phyloP scores from a whole-genome alignment of 1,284 basidiomycete genomes.

The Ganoderma leucocontextum region DNA sequence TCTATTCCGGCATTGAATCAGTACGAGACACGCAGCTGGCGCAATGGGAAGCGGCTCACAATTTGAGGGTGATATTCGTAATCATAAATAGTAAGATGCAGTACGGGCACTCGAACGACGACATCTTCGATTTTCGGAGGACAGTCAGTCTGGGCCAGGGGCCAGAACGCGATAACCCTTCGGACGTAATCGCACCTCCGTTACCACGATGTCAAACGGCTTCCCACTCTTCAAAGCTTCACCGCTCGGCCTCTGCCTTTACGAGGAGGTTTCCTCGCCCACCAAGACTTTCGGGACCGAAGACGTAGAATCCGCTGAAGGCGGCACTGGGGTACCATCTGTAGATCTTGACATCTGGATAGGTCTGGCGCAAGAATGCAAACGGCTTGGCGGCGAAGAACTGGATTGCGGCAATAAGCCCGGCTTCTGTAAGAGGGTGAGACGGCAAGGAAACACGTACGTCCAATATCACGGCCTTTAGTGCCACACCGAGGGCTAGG shows the following conservation, averaged over 20 bases:
- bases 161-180: background rate
- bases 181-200: background rate
- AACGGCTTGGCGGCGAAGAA: constrained; percentile 2
- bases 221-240: background rate
- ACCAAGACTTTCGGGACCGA: background rate
- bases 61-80: background rate
- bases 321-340: background rate
- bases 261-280: background rate
- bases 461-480: background rate
- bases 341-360: background rate
- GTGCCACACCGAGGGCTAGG: background rate
- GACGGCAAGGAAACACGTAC: background rate
- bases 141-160: background rate
- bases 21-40: background rate
- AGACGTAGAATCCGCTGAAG: background rate
- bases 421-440: background rate
- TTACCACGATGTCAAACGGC: background rate
- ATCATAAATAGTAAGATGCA: constrained; percentile 1
- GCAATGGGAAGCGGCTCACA: background rate
- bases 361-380: background rate
- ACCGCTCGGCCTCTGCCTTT: background rate
- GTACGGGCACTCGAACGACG: background rate
- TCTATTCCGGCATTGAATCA: background rate
- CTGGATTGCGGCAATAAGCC: background rate
- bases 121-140: background rate